Conservation (phyloP, 129 eudicot genomes). For the Oenanthe sinensis region DNA sequence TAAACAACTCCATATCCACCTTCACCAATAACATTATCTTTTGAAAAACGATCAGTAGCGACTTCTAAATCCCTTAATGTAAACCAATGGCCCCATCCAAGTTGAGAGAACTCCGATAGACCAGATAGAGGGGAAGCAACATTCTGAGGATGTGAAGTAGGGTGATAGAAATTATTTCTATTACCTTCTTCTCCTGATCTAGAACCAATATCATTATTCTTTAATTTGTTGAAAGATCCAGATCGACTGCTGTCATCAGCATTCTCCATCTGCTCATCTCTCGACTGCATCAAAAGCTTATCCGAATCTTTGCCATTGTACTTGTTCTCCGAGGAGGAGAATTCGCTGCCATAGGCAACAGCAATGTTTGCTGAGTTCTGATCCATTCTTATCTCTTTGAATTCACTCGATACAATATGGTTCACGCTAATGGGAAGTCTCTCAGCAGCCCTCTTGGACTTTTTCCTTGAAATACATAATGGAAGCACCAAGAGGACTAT, state of each 20-base stretch:
- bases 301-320: slow-evolving; percentile 59
- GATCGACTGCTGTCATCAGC: slow-evolving; percentile 48
- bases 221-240: slow-evolving; percentile 52
- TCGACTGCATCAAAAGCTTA: slow-evolving; percentile 37
- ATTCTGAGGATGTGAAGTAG: slow-evolving; percentile 43
- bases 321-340: slow-evolving; percentile 38
- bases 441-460: slow-evolving; percentile 32
- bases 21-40: slow-evolving; percentile 74
- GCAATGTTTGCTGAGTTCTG: slow-evolving; percentile 42
- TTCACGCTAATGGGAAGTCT: slow-evolving; percentile 44
- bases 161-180: neutral
- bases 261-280: slow-evolving; percentile 35
- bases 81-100: slow-evolving; percentile 97
- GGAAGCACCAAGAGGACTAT: slow-evolving; percentile 42
- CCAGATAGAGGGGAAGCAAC: slow-evolving; percentile 59
- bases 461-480: slow-evolving; percentile 60
- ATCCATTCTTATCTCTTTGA: slow-evolving; percentile 74
- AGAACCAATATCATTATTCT: slow-evolving; percentile 33
- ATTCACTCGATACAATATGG: slow-evolving; percentile 57
- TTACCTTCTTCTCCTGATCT: slow-evolving; percentile 44
- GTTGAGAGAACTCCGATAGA: slow-evolving; percentile 71
- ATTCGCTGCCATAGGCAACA: slow-evolving; percentile 21
- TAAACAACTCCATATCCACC: slow-evolving; percentile 88
- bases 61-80: slow-evolving; percentile 68
- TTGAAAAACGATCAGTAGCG: slow-evolving; percentile 66